Evolutionary conservation across 352 stramenopile genomes (phyloP), one percentile per base, ranked within the genome.

Genomic region (Pythium inflatum): DNA sequence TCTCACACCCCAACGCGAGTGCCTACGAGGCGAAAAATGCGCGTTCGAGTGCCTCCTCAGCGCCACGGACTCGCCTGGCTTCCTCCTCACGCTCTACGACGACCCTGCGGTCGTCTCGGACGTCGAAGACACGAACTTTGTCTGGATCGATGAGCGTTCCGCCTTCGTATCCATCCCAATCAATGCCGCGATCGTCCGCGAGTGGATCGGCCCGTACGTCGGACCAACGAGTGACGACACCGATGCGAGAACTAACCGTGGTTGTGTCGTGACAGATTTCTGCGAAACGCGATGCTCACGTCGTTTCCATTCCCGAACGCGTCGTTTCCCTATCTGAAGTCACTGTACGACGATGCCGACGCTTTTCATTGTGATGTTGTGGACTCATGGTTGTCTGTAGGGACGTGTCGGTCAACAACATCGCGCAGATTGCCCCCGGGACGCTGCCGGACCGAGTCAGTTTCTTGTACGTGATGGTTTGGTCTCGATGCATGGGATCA

Each of bases 211-310:
- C n/a, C n/a, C n/a, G n/a, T n/a, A n/a, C n/a, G n/a, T n/a, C n/a
- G n/a, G n/a, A n/a, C n/a, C n/a, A n/a, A n/a, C n/a, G n/a, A n/a
- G n/a, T n/a, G n/a, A n/a, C n/a, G n/a, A n/a, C n/a, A n/a, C n/a
- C n/a, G n/a, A n/a, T n/a, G n/a, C n/a, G n/a, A n/a, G n/a, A n/a
- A n/a, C n/a, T n/a, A 45, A 30, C n/a, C 58, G 59, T 57, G 13
- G 2, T n/a, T n/a, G 55, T 38, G 14, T 20, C 20, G 24, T 0
- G 28, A 27, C 27, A 69, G 62, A 22, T 69, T 43, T 27, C 16
- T 69, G 22, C 36, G 62, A 36, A 69, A 69, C 62, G 62, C 62
- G 40, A 54, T 62, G 53, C 62, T 69, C 18, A 61, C 38, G n/a
- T 57, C 50, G 13, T 62, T 69, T n/a, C 62, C 62, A n/a, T 24